Evolutionary conservation across 179 eudicot species (phyloP).

Genomic region (Spinacia oleracea): DNA sequence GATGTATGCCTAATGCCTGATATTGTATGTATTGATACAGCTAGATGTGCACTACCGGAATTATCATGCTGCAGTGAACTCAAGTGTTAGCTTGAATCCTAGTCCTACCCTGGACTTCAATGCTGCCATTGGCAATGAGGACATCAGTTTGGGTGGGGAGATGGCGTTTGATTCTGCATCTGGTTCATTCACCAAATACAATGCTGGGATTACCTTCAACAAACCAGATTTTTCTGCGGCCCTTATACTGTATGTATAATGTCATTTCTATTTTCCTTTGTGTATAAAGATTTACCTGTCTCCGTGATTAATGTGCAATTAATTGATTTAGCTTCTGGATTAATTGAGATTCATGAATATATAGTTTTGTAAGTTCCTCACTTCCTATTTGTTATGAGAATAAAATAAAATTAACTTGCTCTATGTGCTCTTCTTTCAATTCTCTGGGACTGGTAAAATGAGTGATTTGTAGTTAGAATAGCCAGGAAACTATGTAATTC

Average conservation of each 20-base stretch:
- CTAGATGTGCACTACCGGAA: slow-evolving; percentile 77
- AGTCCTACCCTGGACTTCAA: slow-evolving; percentile 69
- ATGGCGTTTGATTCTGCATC: slow-evolving; percentile 82
- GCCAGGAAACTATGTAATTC: neutral
- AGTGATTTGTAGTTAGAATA: neutral
- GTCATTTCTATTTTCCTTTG: neutral
- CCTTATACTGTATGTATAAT: slow-evolving; percentile 60
- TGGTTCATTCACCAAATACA: slow-evolving; percentile 78
- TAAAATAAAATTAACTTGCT: neutral
- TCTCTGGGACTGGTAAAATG: neutral
- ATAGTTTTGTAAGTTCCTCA: neutral
- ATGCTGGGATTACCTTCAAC: slow-evolving; percentile 68
- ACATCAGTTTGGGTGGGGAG: slow-evolving; percentile 76
- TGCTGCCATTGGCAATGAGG: slow-evolving; percentile 69
- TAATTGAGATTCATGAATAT: no score
- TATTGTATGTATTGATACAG: slow-evolving; percentile 35
- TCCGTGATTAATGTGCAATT: neutral
- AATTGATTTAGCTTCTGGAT: neutral
- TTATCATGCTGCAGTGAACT: slow-evolving; percentile 62
- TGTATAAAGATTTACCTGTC: neutral
- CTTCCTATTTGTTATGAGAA: neutral
- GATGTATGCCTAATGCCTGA: slow-evolving; percentile 3
- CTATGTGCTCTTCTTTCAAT: neutral
- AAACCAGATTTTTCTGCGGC: slow-evolving; percentile 79
- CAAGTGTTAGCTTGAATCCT: slow-evolving; percentile 80